These are phyloP conservation scores for Penicillium sumatraense DNA, from an alignment of 2,329 filamentous ascomycete genomes.

Conservation along the genomic window DNA sequence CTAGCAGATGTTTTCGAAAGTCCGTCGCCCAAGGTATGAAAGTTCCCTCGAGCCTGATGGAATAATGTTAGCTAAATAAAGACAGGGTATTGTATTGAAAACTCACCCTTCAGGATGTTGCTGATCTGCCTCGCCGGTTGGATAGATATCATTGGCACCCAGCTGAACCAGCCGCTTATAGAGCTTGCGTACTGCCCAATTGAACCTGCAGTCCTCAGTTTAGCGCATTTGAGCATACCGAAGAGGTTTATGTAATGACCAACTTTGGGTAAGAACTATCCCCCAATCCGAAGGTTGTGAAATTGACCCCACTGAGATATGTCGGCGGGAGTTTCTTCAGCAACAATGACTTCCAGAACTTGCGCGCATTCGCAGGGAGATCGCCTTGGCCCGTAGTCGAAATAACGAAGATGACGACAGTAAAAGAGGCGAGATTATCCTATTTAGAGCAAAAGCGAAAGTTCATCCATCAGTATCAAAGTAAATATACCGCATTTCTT, in stretches of 20 bases:
- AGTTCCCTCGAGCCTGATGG: conserved; percentile 73
- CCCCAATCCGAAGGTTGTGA: conserved; percentile 87
- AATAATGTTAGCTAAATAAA: neutral
- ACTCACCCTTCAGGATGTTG: conserved; percentile 87
- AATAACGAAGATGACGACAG: conserved; percentile 69
- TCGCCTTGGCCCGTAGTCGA: conserved; percentile 97
- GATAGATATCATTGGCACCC: conserved; percentile 76
- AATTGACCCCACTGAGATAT: conserved; percentile 70
- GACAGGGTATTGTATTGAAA: neutral
- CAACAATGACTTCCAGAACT: conserved; percentile 84
- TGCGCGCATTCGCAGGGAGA: conserved; percentile 78
- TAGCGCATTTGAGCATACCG: too few species aligned
- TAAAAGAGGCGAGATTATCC: conserved; percentile 42
- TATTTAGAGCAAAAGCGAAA: conserved; percentile 21
- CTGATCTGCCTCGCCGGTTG: conserved; percentile 86
- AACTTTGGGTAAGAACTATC: conserved; percentile 94
- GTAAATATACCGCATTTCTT: conserved; percentile 15
- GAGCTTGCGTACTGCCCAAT: conserved; percentile 89
- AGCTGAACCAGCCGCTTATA: conserved; percentile 83
- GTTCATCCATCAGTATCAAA: neutral
- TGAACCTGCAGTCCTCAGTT: conserved; percentile 64
- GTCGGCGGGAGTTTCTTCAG: conserved; percentile 75
- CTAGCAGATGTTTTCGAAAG: conserved; percentile 69
- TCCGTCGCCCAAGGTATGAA: conserved; percentile 77
- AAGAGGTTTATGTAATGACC: too few species aligned